Percentiles rank a stretch among this genome's conserved stretches.
Conservation (phyloP, 2,329 filamentous ascomycete species). For the Venturiaceae sp. region DNA sequence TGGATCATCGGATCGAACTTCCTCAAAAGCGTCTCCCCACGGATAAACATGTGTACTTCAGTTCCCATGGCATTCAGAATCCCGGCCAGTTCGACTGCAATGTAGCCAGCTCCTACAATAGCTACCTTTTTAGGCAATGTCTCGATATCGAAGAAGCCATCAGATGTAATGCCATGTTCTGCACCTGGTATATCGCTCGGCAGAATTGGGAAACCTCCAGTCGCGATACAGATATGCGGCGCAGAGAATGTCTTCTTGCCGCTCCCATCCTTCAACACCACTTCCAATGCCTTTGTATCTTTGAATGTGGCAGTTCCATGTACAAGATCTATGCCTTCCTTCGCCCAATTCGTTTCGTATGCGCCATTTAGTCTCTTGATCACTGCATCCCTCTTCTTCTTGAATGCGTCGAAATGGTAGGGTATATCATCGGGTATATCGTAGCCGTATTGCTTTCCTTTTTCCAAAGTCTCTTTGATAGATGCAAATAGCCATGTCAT, state of each 20-base stretch:
- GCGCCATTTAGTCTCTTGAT: slow-evolving; percentile 35
- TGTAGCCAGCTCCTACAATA: slow-evolving; percentile 42
- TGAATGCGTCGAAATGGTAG: slow-evolving; percentile 37
- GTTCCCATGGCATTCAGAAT: slow-evolving; percentile 39
- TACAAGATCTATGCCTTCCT: slow-evolving; percentile 40
- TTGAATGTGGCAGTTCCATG: slow-evolving; percentile 38
- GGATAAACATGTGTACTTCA: slow-evolving; percentile 42
- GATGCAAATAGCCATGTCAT: slow-evolving; percentile 44
- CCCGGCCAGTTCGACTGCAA: slow-evolving; percentile 41
- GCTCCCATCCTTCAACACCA: slow-evolving; percentile 33
- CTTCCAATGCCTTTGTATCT: slow-evolving; percentile 23
- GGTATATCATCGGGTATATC: slow-evolving; percentile 31
- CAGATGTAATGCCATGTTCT: slow-evolving; percentile 40
- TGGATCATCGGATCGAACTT: slow-evolving; percentile 45
- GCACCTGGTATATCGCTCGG: slow-evolving; percentile 33
- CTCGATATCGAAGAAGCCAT: slow-evolving; percentile 42
- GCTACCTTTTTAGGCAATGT: slow-evolving; percentile 40
- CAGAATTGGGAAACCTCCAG: slow-evolving; percentile 35
- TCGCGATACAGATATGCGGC: slow-evolving; percentile 38
- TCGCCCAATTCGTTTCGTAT: slow-evolving; percentile 40
- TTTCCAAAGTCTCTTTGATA: slow-evolving; percentile 36
- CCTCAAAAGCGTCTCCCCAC: slow-evolving; percentile 36
- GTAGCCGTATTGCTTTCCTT: slow-evolving; percentile 38
- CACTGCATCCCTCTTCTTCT: slow-evolving; percentile 34
- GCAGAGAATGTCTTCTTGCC: slow-evolving; percentile 30